Conservation (phyloP, 1,284 basidiomycete genomes). For the Xerocomus cyaneibrunnescens region DNA sequence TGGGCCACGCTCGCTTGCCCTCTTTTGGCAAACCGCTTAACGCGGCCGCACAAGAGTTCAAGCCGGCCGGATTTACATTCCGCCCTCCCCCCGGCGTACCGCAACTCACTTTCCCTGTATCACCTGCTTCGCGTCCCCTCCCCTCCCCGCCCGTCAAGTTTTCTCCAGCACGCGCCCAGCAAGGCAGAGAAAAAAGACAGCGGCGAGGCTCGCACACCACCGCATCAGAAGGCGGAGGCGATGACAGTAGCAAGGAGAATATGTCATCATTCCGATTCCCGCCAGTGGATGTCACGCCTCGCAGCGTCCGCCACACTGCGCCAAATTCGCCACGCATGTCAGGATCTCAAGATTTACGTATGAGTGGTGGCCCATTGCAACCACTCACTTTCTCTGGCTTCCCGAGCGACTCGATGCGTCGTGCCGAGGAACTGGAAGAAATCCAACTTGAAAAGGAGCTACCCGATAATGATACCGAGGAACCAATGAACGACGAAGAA, state of each 20-base stretch:
- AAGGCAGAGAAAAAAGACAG: slow-evolving; percentile 77
- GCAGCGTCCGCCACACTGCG: slow-evolving; percentile 47
- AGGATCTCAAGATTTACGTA: slow-evolving; percentile 24
- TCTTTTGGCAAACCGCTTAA: slow-evolving; percentile 71
- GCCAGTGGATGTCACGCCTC: slow-evolving; percentile 48
- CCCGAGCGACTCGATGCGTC: slow-evolving; percentile 34
- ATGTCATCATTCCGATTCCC: slow-evolving; percentile 79
- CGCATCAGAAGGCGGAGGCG: slow-evolving; percentile 46
- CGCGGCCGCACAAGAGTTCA: slow-evolving; percentile 76
- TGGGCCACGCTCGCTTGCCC: slow-evolving; percentile 54
- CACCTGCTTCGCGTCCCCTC: slow-evolving; percentile 36
- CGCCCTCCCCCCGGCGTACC: slow-evolving; percentile 63
- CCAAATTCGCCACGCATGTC: slow-evolving; percentile 40
- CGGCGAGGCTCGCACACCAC: slow-evolving; percentile 46
- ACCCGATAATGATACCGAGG: slow-evolving; percentile 8
- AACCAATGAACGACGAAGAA: slow-evolving; percentile 33
- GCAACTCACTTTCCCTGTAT: slow-evolving; percentile 44
- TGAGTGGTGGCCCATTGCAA: slow-evolving; percentile 46
- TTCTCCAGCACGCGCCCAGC: slow-evolving; percentile 39
- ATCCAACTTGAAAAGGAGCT: slow-evolving; percentile 19
- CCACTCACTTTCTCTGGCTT: slow-evolving; percentile 68
- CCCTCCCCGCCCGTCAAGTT: slow-evolving; percentile 34
- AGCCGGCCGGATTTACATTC: slow-evolving; percentile 70
- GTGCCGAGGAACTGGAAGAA: slow-evolving; percentile 12
- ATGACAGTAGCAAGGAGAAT: slow-evolving; percentile 44